Evolutionary conservation across 2,329 filamentous ascomycete genomes (phyloP).

Genomic region (Xylaria sp.): DNA sequence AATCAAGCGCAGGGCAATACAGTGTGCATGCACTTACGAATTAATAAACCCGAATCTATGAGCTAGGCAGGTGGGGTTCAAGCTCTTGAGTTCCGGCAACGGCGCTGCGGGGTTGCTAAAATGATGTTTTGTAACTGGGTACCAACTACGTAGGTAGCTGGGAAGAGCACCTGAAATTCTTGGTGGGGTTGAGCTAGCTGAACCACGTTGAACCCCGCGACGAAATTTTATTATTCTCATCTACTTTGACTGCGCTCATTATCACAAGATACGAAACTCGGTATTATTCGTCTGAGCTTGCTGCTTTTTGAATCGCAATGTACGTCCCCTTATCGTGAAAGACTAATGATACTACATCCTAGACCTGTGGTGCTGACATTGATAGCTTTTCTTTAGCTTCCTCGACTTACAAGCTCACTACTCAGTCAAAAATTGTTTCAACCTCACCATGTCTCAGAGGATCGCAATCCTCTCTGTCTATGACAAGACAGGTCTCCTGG

Average conservation of each 20-base stretch:
- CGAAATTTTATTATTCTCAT: constrained; percentile 36
- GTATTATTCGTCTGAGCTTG: constrained; percentile 2
- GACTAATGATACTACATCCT: background rate
- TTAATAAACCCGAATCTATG: background rate
- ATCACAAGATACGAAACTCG: constrained; percentile 1
- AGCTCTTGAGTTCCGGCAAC: constrained; percentile 30
- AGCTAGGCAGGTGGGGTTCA: constrained; percentile 20
- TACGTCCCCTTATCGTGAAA: background rate
- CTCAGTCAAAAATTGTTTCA: constrained; percentile 25
- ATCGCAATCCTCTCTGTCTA: constrained; percentile 97
- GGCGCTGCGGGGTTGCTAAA: constrained; percentile 30
- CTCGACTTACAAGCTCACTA: constrained; percentile 18
- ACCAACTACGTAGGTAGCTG: background rate
- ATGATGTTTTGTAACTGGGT: constrained; percentile 1
- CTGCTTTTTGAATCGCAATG: background rate
- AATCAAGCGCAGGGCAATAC: background rate
- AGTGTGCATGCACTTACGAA: background rate
- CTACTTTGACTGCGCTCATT: background rate
- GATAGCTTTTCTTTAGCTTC: constrained; percentile 2
- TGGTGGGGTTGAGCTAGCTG: constrained; percentile 35
- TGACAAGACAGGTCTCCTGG: constrained; percentile 95
- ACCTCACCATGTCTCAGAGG: constrained; percentile 59
- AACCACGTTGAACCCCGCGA: constrained; percentile 33
- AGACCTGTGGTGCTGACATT: constrained; percentile 11
- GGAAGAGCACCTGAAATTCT: constrained; percentile 22